phyloP scores from a whole-genome alignment of 148 eudicot species.

The Vaccinium macrocarpon region DNA sequence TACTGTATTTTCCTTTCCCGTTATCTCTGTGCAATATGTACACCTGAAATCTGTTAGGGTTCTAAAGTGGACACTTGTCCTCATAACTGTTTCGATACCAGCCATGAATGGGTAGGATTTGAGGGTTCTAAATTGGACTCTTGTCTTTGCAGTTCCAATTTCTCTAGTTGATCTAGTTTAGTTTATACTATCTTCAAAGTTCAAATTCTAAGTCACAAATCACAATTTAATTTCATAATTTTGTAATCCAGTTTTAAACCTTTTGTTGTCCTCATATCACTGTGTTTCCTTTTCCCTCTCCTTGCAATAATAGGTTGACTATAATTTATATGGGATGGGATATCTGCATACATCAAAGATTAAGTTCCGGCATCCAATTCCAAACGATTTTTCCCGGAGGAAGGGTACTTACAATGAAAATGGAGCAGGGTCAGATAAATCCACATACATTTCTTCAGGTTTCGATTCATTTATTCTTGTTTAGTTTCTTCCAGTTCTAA shows the following conservation, averaged over 20 bases:
- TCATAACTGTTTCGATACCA: background rate
- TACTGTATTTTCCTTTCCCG: background rate
- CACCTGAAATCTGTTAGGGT: background rate
- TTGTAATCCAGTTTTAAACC: background rate
- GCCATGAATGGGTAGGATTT: too few relatives aligned
- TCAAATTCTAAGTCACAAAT: background rate
- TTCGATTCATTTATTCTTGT: slow-evolving; percentile 44
- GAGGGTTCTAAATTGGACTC: too few relatives aligned
- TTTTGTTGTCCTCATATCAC: slow-evolving; percentile 7
- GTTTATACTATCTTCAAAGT: background rate
- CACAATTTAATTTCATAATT: background rate
- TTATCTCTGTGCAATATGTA: background rate
- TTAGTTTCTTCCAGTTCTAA: background rate
- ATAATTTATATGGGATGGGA: slow-evolving; percentile 94
- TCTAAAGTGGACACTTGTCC: background rate
- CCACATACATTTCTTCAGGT: slow-evolving; percentile 30
- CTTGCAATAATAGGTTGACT: slow-evolving; percentile 49
- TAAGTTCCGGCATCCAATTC: slow-evolving; percentile 81
- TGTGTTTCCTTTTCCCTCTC: background rate
- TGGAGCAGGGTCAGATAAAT: slow-evolving; percentile 18
- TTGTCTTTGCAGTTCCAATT: background rate
- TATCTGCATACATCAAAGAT: slow-evolving; percentile 78
- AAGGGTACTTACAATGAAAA: slow-evolving; percentile 19
- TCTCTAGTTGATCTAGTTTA: background rate
- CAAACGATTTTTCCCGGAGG: slow-evolving; percentile 32